phyloP scores from a whole-genome alignment of 305 asterid genomes.

The Solanum hybrid region DNA sequence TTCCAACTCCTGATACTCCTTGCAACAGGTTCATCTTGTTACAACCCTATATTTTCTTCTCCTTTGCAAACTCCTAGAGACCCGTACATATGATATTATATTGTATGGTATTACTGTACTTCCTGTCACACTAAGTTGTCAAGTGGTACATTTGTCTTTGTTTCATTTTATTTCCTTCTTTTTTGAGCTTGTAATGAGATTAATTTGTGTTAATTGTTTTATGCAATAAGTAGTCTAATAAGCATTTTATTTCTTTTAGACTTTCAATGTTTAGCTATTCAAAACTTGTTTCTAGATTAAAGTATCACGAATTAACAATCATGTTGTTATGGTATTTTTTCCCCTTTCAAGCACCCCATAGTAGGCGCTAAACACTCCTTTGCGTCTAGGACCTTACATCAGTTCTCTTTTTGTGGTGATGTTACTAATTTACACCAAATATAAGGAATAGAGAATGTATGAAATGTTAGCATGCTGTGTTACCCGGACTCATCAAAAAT shows the following conservation, averaged over 20 bases:
- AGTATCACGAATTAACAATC: neutral
- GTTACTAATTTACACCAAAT: neutral
- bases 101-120: neutral
- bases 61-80: neutral
- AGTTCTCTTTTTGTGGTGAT: neutral
- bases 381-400: neutral
- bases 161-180: neutral
- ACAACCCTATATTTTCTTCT: conserved; percentile 4
- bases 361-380: neutral
- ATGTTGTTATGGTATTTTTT: neutral
- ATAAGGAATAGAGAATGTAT: neutral
- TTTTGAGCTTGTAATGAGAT: neutral
- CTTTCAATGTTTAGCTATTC: neutral
- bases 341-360: neutral
- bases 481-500: neutral
- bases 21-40: conserved; percentile 47
- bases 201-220: neutral
- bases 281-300: neutral
- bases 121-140: neutral
- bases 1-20: conserved; percentile 57
- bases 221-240: neutral
- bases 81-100: neutral
- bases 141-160: neutral
- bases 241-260: neutral
- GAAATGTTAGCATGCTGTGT: neutral